Percentiles rank a stretch among this genome's conserved stretches.
Evolutionary conservation across 495 filamentous ascomycete species (phyloP).

Genomic region (Talaromyces adpressus): DNA sequence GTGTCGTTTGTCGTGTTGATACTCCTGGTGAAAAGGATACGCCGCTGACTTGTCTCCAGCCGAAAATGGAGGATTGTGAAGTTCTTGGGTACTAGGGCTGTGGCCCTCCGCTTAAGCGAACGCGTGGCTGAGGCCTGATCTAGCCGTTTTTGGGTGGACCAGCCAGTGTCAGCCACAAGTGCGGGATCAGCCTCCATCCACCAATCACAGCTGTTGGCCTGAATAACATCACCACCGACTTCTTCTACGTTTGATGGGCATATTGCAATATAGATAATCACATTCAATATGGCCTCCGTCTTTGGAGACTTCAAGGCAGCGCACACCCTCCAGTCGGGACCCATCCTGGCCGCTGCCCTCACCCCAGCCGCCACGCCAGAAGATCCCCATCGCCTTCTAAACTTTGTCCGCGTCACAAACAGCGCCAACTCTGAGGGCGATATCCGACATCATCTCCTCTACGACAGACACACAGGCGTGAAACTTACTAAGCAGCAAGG

Average conservation of each 20-base stretch:
- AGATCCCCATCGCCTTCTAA: constrained; percentile 49
- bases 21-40: constrained; percentile 29
- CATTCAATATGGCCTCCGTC: constrained; percentile 50
- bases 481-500: constrained; percentile 56
- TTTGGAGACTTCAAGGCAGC: constrained; percentile 56
- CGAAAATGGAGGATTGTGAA: constrained; percentile 41
- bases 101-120: constrained; percentile 44
- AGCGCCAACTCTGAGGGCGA: constrained; percentile 53
- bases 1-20: constrained; percentile 47
- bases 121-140: constrained; percentile 19
- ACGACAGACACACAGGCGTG: constrained; percentile 36
- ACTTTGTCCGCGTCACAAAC: constrained; percentile 54
- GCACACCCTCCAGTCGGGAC: constrained; percentile 49
- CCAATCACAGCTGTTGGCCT: constrained; percentile 5
- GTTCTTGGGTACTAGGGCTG: constrained; percentile 41
- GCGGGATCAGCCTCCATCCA: constrained; percentile 2
- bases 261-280: not conserved
- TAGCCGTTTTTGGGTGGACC: constrained; percentile 17
- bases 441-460: constrained; percentile 55
- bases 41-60: constrained; percentile 30
- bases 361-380: constrained; percentile 54
- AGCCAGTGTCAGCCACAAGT: constrained; percentile 11
- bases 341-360: constrained; percentile 60
- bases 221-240: not conserved
- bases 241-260: not conserved